Percentiles rank a stretch among this genome's conserved stretches.
These are phyloP conservation scores for Brassica balearica DNA, from an alignment of 441 rosid species.

Conservation along the genomic window DNA sequence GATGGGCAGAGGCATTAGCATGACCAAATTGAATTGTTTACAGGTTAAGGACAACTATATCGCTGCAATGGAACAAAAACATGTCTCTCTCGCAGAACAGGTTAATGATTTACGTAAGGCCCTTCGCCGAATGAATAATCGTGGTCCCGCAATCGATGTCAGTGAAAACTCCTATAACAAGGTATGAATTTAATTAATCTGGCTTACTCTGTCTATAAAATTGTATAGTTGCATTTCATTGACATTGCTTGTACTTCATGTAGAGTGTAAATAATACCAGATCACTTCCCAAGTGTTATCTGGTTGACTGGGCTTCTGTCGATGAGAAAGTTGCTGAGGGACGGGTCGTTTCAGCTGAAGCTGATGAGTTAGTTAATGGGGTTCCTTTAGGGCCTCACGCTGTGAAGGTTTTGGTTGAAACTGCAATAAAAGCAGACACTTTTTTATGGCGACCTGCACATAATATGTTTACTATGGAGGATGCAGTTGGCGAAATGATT, in stretches of 20 bases:
- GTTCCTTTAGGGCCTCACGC: not conserved
- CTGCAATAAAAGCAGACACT: not conserved
- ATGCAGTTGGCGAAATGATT: not conserved
- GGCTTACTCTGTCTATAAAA: not conserved
- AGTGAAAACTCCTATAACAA: not conserved
- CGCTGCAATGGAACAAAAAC: not conserved
- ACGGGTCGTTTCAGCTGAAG: not conserved
- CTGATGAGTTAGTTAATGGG: constrained; percentile 8
- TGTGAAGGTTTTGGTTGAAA: constrained; percentile 25
- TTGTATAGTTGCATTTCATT: not conserved
- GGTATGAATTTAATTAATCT: not conserved
- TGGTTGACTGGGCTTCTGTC: not conserved
- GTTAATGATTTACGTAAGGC: not conserved
- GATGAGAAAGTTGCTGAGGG: constrained; percentile 2
- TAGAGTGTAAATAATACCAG: not conserved
- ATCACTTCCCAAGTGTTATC: constrained; percentile 15
- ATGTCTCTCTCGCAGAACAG: not conserved
- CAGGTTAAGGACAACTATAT: not conserved
- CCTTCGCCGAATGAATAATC: not conserved
- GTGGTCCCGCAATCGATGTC: not conserved
- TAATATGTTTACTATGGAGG: constrained; percentile 6
- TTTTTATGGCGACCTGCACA: not conserved
- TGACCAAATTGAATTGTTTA: not conserved
- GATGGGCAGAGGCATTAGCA: not conserved
- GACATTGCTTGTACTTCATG: not conserved